Evolutionary conservation across 2,329 filamentous ascomycete species (phyloP).

Genomic region (Neospermospora avenae): DNA sequence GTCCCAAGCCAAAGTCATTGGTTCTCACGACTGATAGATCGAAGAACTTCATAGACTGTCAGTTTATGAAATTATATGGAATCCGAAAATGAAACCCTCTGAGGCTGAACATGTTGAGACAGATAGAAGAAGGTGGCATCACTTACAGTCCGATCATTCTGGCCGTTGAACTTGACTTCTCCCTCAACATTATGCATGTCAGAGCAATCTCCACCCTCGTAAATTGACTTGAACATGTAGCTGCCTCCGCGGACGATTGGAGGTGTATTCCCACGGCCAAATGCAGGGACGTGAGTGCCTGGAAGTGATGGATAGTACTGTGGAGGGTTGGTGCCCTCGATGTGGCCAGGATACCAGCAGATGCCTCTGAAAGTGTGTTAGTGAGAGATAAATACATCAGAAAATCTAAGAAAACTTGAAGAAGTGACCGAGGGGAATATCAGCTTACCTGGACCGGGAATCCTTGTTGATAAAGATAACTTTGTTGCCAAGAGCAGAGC

Average conservation of each 20-base stretch:
- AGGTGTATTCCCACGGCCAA: neutral
- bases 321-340: too few species aligned
- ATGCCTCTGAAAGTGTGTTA: neutral
- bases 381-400: too few species aligned
- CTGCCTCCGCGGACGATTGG: neutral
- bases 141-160: neutral
- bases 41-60: neutral
- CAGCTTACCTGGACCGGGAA: neutral
- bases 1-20: neutral
- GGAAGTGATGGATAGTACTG: neutral
- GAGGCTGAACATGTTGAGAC: too few species aligned
- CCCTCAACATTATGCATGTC: neutral
- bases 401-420: too few species aligned
- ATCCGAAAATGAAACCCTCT: too few species aligned
- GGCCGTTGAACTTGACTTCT: neutral
- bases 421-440: neutral
- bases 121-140: neutral
- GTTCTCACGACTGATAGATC: neutral
- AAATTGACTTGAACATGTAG: neutral
- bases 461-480: neutral
- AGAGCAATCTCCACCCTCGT: neutral
- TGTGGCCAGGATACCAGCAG: neutral
- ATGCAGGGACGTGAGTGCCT: neutral
- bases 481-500: neutral
- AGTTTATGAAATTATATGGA: too few species aligned